These are phyloP conservation scores for Debaryomycetaceae sp. DNA, from an alignment of 1,139 yeast species.

Conservation along the genomic window DNA sequence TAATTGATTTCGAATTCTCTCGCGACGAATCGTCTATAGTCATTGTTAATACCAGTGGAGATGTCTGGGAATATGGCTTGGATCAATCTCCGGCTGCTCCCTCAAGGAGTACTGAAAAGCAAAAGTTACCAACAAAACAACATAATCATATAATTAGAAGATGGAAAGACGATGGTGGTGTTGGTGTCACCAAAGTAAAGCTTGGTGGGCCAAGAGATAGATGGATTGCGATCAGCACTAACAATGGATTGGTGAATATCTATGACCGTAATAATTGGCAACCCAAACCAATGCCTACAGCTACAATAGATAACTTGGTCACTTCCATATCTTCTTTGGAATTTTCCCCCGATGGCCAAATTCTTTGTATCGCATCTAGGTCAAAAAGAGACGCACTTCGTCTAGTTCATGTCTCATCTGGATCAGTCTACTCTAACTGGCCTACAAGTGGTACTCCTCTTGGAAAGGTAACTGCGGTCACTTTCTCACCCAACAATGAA, in stretches of 20 bases:
- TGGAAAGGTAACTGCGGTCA: constrained; percentile 83
- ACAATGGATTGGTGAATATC: constrained; percentile 84
- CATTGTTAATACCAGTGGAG: constrained; percentile 77
- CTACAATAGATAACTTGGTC: constrained; percentile 71
- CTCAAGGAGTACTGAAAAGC: constrained; percentile 2
- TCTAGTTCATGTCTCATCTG: constrained; percentile 83
- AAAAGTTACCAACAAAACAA: constrained; percentile 6
- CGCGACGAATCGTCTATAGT: constrained; percentile 52
- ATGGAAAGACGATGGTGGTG: constrained; percentile 88
- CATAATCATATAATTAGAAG: constrained; percentile 46
- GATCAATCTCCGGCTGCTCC: constrained; percentile 13
- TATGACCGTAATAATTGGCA: constrained; percentile 55
- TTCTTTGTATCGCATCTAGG: constrained; percentile 80
- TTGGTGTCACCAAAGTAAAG: constrained; percentile 75
- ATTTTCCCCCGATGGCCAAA: constrained; percentile 87
- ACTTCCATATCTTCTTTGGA: constrained; percentile 72
- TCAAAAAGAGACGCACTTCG: constrained; percentile 84
- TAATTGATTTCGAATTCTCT: constrained; percentile 75
- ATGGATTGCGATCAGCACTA: constrained; percentile 87
- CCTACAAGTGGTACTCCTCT: constrained; percentile 96
- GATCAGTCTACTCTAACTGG: constrained; percentile 90
- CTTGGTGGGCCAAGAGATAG: constrained; percentile 77
- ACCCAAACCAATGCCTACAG: constrained; percentile 44
- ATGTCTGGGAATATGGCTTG: constrained; percentile 83
- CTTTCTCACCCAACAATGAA: constrained; percentile 78